Evolutionary conservation across 805 yeast species (phyloP).

Genomic region (Saturnispora saitoi): DNA sequence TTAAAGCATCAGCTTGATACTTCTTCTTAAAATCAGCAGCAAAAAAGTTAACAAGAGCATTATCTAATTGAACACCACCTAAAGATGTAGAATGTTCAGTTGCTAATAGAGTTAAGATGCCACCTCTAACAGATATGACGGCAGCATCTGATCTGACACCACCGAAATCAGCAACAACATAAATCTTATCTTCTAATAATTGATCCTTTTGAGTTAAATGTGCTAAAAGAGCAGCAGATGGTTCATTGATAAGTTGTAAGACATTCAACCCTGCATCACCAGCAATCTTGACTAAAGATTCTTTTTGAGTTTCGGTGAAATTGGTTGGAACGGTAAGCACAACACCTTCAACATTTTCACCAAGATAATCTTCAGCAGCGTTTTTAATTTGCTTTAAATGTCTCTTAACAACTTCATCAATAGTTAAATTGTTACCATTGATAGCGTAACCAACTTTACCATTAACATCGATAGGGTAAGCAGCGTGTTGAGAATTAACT

Average conservation of each 20-base stretch:
- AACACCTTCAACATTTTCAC: slow-evolving; percentile 68
- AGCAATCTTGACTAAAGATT: slow-evolving; percentile 52
- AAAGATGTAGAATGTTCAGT: slow-evolving; percentile 74
- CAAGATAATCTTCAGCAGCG: slow-evolving; percentile 91
- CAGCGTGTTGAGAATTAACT: slow-evolving; percentile 52
- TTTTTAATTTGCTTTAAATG: slow-evolving; percentile 72
- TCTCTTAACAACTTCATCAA: slow-evolving; percentile 74
- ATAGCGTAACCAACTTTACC: slow-evolving; percentile 67
- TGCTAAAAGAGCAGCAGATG: slow-evolving; percentile 83
- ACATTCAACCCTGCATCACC: slow-evolving; percentile 68
- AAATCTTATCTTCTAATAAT: slow-evolving; percentile 56
- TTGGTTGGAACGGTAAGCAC: slow-evolving; percentile 90
- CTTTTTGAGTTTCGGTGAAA: slow-evolving; percentile 66
- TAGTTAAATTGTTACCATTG: slow-evolving; percentile 49
- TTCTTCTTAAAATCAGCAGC: slow-evolving; percentile 94
- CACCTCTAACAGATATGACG: slow-evolving; percentile 87
- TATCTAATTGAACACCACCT: slow-evolving; percentile 86
- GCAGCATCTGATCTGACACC: slow-evolving; percentile 95
- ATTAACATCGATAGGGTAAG: slow-evolving; percentile 52
- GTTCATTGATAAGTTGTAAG: slow-evolving; percentile 85
- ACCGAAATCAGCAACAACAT: slow-evolving; percentile 94
- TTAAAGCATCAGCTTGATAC: slow-evolving; percentile 69
- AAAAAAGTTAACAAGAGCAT: slow-evolving; percentile 68
- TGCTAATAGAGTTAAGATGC: slow-evolving; percentile 80
- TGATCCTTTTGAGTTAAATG: slow-evolving; percentile 50